Evolutionary conservation across 1,284 basidiomycete genomes (phyloP).

Genomic region (Puccinia sorghi): DNA sequence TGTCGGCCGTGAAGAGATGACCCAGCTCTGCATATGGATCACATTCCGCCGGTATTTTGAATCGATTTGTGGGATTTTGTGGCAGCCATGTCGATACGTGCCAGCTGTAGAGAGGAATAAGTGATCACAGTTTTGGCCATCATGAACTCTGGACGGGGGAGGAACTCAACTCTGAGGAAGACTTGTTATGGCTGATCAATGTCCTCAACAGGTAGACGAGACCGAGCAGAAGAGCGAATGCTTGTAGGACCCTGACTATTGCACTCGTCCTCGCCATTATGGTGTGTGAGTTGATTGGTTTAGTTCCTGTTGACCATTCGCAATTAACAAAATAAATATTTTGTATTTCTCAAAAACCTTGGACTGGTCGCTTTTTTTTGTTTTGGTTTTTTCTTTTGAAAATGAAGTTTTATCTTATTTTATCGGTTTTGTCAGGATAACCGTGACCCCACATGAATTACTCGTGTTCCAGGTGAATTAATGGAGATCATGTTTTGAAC

Average conservation of each 20-base stretch:
- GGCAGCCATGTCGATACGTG: constrained; percentile 21
- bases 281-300: not conserved
- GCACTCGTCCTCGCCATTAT: constrained; percentile 8
- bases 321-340: no score
- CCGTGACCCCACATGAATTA: no score
- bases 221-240: not conserved
- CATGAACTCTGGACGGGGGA: not conserved
- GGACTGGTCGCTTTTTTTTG: no score
- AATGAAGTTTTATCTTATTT: no score
- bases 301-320: constrained; percentile 5
- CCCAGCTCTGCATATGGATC: constrained; percentile 37
- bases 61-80: constrained; percentile 15
- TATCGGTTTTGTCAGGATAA: no score
- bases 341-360: no score
- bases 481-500: no score
- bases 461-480: no score
- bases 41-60: constrained; percentile 18
- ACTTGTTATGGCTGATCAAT: constrained; percentile 1
- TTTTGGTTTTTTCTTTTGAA: no score
- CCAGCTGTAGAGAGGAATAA: not conserved
- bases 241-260: not conserved
- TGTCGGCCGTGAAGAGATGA: constrained; percentile 26
- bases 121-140: not conserved
- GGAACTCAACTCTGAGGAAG: constrained; percentile 4
- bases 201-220: not conserved